A percentile compares a stretch with the other conserved stretches of the same genome.
Evolutionary conservation across 768 basidiomycete genomes (phyloP).

Genomic region (Trametes sanguinea): DNA sequence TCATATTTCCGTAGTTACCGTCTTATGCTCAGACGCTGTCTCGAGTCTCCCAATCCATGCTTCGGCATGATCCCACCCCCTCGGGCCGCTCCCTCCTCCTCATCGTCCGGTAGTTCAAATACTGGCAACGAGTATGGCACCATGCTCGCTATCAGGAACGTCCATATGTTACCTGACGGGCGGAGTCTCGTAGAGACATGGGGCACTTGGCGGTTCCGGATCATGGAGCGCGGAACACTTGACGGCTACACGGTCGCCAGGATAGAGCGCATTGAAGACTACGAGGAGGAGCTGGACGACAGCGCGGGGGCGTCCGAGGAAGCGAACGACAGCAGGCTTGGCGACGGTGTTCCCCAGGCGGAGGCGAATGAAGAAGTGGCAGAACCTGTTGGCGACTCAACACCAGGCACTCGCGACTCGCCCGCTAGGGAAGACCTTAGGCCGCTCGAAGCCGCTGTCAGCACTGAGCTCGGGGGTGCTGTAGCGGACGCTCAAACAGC

Average conservation of each 20-base stretch:
- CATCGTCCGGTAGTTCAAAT: conserved; percentile 41
- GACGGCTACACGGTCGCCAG: conserved; percentile 92
- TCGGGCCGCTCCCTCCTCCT: conserved; percentile 38
- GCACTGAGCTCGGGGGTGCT: conserved; percentile 5
- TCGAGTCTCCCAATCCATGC: conserved; percentile 70
- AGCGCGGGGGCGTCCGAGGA: conserved; percentile 7
- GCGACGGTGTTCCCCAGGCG: not conserved
- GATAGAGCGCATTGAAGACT: conserved; percentile 52
- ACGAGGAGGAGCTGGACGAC: conserved; percentile 25
- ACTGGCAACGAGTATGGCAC: conserved; percentile 81
- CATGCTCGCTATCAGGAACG: conserved; percentile 85
- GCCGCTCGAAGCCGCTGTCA: conserved; percentile 6
- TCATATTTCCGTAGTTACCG: conserved; percentile 59
- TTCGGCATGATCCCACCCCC: conserved; percentile 94
- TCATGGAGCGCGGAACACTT: conserved; percentile 77
- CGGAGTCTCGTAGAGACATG: conserved; percentile 81
- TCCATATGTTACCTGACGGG: conserved; percentile 88
- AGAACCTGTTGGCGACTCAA: not conserved
- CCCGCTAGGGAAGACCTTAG: not conserved
- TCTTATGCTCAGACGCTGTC: conserved; percentile 94
- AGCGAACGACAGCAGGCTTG: not conserved
- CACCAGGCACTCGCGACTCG: not conserved
- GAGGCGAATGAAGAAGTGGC: not conserved
- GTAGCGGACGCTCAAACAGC: not conserved
- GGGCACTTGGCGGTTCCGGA: conserved; percentile 76